Evolutionary conservation across 352 stramenopile species (phyloP), one percentile per base, ranked within the genome.

Genomic region (Phytophthora foliorum): DNA sequence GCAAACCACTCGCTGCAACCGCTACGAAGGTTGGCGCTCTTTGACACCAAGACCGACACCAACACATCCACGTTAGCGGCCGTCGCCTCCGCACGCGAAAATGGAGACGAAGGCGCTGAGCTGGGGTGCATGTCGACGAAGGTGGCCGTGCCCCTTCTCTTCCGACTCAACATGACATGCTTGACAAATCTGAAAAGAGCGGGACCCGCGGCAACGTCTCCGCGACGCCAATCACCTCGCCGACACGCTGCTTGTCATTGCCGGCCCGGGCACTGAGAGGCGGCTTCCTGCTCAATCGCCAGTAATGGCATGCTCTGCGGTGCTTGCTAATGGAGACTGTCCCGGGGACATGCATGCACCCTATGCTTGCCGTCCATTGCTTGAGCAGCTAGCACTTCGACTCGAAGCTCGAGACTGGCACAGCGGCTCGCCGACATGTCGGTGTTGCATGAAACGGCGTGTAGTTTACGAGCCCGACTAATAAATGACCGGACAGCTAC

Each of bases 151-250:
- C 36, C 17, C 34, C 19, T 50, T 65, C 21, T 57, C 39, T 57
- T 36, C 32, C 19, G 11, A 29, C 29, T n/a, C 29, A 22, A 11
- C 10, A n/a, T 54, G 42, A 55, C 52, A 21, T 16, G 36, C 48
- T 24, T 66, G 59, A 41, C 59, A 67, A 60, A 68, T 68, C 60
- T 31, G 50, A 62, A 68, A 44, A 68, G 60, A 68, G 60, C 60
- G 60, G 60, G 50, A 61, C 36, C 39, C 6, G 13, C 38, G 32
- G 32, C 32, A 14, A 17, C 2, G 3, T 9, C 17, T 22, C 14
- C 11, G 19, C 24, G 10, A 39, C 29, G 54, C 59, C 60, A 68
- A 68, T 62, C n/a, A 17, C 46, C 16, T 29, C 50, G 41, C 38
- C 60, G 60, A 68, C 60, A 34, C 48, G 39, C 59, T 36, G 38